Percentiles rank a stretch among this genome's conserved stretches.
phyloP scores from a whole-genome alignment of 176 grass and related monocot genomes.

The Cenchrus fungigraminus region DNA sequence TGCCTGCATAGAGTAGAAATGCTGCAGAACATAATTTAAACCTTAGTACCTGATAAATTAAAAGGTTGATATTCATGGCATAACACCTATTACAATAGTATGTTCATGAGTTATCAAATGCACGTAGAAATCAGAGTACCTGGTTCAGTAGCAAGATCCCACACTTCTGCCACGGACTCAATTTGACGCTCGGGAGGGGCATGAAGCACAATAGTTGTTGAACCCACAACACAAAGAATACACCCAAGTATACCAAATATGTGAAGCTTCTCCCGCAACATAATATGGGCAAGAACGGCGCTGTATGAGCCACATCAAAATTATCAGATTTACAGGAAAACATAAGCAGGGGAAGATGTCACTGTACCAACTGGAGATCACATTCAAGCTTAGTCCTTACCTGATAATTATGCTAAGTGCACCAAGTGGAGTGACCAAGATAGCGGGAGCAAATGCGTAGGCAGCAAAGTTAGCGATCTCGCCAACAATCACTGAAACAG shows the following conservation, averaged over 20 bases:
- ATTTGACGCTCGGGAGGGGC: slow-evolving; percentile 86
- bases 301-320: slow-evolving; percentile 42
- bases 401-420: slow-evolving; percentile 98
- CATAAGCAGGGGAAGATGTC: slow-evolving; percentile 26
- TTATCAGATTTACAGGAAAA: slow-evolving; percentile 35
- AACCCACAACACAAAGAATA: slow-evolving; percentile 94
- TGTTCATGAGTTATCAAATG: background rate
- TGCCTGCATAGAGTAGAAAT: slow-evolving; percentile 68
- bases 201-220: slow-evolving; percentile 94
- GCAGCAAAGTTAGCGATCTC: slow-evolving; percentile 96
- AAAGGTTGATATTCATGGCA: background rate
- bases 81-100: slow-evolving; percentile 6
- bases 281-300: slow-evolving; percentile 91
- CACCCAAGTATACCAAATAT: slow-evolving; percentile 95
- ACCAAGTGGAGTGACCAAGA: slow-evolving; percentile 96
- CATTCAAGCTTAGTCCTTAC: slow-evolving; percentile 9
- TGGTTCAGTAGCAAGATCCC: slow-evolving; percentile 96
- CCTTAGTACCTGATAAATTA: slow-evolving; percentile 24
- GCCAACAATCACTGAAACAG: slow-evolving; percentile 88
- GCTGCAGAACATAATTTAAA: slow-evolving; percentile 57
- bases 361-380: slow-evolving; percentile 2
- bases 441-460: slow-evolving; percentile 98
- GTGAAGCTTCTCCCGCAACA: slow-evolving; percentile 88
- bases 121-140: slow-evolving; percentile 39
- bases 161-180: slow-evolving; percentile 92